Conservation (phyloP, 345 rosid species). For the Hibiscus syriacus region DNA sequence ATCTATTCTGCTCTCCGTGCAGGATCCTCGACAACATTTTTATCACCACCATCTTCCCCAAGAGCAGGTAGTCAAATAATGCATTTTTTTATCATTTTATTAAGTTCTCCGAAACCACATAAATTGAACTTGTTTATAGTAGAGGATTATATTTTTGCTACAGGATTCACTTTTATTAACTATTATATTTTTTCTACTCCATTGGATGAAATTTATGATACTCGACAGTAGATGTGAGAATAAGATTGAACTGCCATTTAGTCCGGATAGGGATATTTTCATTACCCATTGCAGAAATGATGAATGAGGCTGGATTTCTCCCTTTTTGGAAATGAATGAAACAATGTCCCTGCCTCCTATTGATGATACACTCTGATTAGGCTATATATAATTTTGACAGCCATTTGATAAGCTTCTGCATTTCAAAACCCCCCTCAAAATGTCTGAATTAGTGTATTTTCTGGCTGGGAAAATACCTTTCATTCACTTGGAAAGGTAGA, state of each 20-base stretch:
- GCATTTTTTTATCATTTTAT: neutral
- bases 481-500: neutral
- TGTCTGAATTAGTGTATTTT: neutral
- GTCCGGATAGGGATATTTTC: neutral
- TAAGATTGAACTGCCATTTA: neutral
- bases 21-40: constrained; percentile 87
- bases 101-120: no score
- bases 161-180: neutral
- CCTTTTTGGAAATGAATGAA: neutral
- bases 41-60: constrained; percentile 88
- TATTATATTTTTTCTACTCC: neutral
- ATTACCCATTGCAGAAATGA: neutral
- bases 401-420: neutral
- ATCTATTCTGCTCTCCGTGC: constrained; percentile 88
- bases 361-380: neutral
- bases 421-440: neutral
- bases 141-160: neutral
- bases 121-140: no score
- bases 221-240: neutral
- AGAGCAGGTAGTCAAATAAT: constrained; percentile 45
- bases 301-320: constrained; percentile 4
- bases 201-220: neutral
- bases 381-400: neutral
- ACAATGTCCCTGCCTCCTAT: neutral
- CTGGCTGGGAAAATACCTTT: neutral